Base-by-base conservation (phyloP, 129 eudicot genomes). In the Flaveria bidentis region DNA sequence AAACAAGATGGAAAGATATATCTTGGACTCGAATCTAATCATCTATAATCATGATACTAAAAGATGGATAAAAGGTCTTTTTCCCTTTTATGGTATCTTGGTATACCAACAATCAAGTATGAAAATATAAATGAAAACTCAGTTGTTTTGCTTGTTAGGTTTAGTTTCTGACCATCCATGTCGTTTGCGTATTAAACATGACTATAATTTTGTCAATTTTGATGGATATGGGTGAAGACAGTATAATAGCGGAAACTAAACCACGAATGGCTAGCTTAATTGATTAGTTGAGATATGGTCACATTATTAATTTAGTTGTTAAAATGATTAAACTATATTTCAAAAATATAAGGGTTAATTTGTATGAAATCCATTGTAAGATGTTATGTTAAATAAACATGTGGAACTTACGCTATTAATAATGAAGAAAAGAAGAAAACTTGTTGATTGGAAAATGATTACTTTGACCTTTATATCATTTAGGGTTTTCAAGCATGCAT, bases 401-500 rank as follows among this genome's bases (percentile, higher is more conserved):
- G 41, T 16, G 18, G 8, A 41, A 11, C 13, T 50, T 33, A 49
- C 1, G n/a, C 46, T 65, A 51, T 47, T 15, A 30, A 57, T 78
- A 7, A 45, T 26, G 64, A 78, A 33, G 39, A 33, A 36, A 44
- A 30, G 6, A 6, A 6, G 82, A 79, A 33, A 78, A 61, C 28
- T 28, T 53, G 73, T 79, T 72, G 68, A 79, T 79, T 63, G 78
- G 67, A 52, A 63, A 79, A 72, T 72, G 58, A 79, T 72, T 50
- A 73, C 50, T 41, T 63, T 72, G 73, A 41, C 39, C 42, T 79
- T 45, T 64, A 52, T 71, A 71, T 6, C 61, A 15, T 39, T 63
- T 64, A 63, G 78, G 81, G 78, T 64, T 79, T 79, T 36, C 65
- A 72, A 71, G 73, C 83, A 72, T 62, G 82, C 72, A 50, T 36